phyloP scores from a whole-genome alignment of 176 grass and related monocot genomes.

The Triticum dicoccoides region DNA sequence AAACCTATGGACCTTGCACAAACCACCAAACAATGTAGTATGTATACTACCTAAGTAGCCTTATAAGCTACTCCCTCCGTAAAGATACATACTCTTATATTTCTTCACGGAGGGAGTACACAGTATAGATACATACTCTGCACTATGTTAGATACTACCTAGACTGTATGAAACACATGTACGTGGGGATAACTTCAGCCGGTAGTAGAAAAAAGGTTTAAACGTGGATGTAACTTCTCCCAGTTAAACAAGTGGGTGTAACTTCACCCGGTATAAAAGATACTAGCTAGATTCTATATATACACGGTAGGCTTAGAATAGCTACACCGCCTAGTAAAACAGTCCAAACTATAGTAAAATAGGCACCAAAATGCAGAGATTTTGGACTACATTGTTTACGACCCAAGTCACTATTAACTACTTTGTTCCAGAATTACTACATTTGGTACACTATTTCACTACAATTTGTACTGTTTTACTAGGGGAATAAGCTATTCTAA shows the following conservation, averaged over 20 bases:
- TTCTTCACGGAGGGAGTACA: too few species aligned
- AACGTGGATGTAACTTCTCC: neutral
- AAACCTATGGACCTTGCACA: neutral
- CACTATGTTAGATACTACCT: neutral
- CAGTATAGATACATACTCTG: neutral
- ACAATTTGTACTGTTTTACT: neutral
- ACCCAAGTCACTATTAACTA: neutral
- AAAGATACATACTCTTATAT: too few species aligned
- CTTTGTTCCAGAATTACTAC: neutral
- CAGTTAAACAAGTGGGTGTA: neutral
- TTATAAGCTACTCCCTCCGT: neutral
- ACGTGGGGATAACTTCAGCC: neutral
- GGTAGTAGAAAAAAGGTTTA: neutral
- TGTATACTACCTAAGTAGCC: neutral
- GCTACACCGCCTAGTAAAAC: neutral
- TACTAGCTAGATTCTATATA: neutral
- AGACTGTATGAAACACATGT: neutral
- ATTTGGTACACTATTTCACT: neutral
- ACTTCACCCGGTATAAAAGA: neutral
- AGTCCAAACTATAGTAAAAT: neutral
- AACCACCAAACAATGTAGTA: neutral
- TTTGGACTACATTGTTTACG: neutral
- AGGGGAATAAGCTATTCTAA: neutral
- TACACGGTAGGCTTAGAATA: neutral
- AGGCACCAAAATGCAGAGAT: neutral